Evolutionary conservation across 768 basidiomycete species (phyloP).

Genomic region (Pluteus cervinus): DNA sequence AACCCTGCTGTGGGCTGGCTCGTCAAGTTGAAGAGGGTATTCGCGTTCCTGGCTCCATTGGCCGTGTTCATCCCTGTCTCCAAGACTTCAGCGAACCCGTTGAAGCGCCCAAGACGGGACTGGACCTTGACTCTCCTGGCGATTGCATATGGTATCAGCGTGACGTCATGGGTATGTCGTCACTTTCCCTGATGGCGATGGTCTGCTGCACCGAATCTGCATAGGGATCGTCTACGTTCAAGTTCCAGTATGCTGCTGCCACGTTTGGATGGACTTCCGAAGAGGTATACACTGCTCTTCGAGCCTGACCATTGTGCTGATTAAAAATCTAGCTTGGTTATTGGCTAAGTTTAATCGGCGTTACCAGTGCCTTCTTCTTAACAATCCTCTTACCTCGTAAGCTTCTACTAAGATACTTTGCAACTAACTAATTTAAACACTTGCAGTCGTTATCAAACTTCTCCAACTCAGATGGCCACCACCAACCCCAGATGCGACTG

Average conservation of each 20-base stretch:
- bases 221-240: conserved; percentile 52
- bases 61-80: conserved; percentile 50
- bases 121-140: conserved; percentile 63
- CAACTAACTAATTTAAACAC: neutral
- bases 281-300: too few relatives aligned
- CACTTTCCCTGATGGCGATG: too few relatives aligned
- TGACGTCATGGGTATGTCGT: conserved; percentile 38
- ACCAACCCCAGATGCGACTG: too few relatives aligned
- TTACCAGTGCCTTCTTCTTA: too few relatives aligned
- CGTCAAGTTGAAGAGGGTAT: conserved; percentile 33
- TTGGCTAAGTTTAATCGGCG: too few relatives aligned
- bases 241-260: conserved; percentile 59
- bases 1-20: too few relatives aligned
- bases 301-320: too few relatives aligned
- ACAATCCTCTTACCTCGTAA: neutral
- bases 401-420: conserved; percentile 1
- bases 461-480: conserved; percentile 45
- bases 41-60: conserved; percentile 69
- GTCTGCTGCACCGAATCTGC: neutral
- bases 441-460: conserved; percentile 46
- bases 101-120: conserved; percentile 40
- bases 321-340: too few relatives aligned
- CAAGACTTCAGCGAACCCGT: conserved; percentile 22
- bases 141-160: conserved; percentile 41
- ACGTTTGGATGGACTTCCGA: conserved; percentile 66